Conservation (phyloP, 768 basidiomycete genomes). For the Fomitopsis pulvina region DNA sequence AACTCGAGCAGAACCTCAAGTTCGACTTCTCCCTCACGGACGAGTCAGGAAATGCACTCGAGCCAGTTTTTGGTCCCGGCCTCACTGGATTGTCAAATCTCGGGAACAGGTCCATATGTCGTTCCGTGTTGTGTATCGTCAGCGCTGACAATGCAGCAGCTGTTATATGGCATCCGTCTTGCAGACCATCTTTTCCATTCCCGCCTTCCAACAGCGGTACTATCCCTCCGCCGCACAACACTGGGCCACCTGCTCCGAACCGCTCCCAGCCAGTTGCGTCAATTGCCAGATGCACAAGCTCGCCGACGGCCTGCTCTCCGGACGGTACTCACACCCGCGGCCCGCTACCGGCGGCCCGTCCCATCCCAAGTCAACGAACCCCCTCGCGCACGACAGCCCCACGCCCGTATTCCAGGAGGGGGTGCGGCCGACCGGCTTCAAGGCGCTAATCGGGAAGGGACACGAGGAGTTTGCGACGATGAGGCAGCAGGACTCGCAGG, state of each 20-base stretch:
- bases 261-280: constrained; percentile 77
- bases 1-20: constrained; percentile 94
- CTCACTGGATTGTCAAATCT: constrained; percentile 88
- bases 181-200: constrained; percentile 79
- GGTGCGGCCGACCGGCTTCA: constrained; percentile 76
- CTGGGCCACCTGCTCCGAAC: constrained; percentile 51
- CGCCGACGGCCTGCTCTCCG: constrained; percentile 87
- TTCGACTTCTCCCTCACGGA: constrained; percentile 91
- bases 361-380: constrained; percentile 21
- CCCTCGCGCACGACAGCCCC: constrained; percentile 31
- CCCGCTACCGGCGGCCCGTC: constrained; percentile 19
- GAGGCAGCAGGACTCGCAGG: constrained; percentile 95
- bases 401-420: constrained; percentile 75
- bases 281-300: constrained; percentile 94
- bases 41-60: constrained; percentile 80
- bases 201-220: constrained; percentile 73
- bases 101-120: constrained; percentile 67
- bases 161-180: constrained; percentile 97
- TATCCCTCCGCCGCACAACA: constrained; percentile 43
- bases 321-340: constrained; percentile 74
- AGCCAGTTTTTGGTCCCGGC: constrained; percentile 84
- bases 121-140: background rate
- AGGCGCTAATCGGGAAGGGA: constrained; percentile 83
- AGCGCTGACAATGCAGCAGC: constrained; percentile 33
- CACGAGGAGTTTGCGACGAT: constrained; percentile 95